Evolutionary conservation across 768 basidiomycete species (phyloP).

Genomic region (Pluteus cervinus): DNA sequence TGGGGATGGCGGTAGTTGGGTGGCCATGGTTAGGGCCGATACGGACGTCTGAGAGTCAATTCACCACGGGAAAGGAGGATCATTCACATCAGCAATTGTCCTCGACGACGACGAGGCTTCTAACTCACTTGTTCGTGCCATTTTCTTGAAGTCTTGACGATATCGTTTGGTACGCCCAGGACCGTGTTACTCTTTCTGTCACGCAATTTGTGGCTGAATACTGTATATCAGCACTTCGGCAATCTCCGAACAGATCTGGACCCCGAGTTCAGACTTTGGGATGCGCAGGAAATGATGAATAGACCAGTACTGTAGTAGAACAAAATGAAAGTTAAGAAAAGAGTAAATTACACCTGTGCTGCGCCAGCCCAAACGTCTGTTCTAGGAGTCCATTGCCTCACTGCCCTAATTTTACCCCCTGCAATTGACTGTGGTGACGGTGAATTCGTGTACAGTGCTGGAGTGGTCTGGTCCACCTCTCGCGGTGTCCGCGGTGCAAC

Average conservation of each 20-base stretch:
- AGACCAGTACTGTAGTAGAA: too few species aligned
- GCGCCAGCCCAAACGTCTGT: slow-evolving; percentile 28
- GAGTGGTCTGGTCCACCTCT: slow-evolving; percentile 26
- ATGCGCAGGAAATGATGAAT: too few species aligned
- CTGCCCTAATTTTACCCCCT: slow-evolving; percentile 42
- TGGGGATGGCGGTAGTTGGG: slow-evolving; percentile 80
- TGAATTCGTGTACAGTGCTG: slow-evolving; percentile 21
- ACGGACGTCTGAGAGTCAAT: slow-evolving; percentile 59
- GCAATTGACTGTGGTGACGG: slow-evolving; percentile 21
- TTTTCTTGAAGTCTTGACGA: slow-evolving; percentile 58
- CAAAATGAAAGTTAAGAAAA: slow-evolving; percentile 10
- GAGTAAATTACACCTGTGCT: slow-evolving; percentile 28
- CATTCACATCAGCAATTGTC: slow-evolving; percentile 10
- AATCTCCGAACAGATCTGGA: slow-evolving; percentile 17
- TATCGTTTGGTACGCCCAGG: slow-evolving; percentile 26
- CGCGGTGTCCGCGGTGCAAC: slow-evolving; percentile 40
- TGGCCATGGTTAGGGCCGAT: slow-evolving; percentile 83
- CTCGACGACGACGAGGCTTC: slow-evolving; percentile 2
- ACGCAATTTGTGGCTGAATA: slow-evolving; percentile 38
- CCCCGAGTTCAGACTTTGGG: too few species aligned
- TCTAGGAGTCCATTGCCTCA: slow-evolving; percentile 41
- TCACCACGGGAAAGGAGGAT: too few species aligned
- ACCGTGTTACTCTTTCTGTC: slow-evolving; percentile 16
- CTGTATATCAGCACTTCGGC: slow-evolving; percentile 48
- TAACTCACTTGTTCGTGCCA: slow-evolving; percentile 72